Conservation (phyloP, 352 stramenopile genomes). For the Pythium oligandrum region DNA sequence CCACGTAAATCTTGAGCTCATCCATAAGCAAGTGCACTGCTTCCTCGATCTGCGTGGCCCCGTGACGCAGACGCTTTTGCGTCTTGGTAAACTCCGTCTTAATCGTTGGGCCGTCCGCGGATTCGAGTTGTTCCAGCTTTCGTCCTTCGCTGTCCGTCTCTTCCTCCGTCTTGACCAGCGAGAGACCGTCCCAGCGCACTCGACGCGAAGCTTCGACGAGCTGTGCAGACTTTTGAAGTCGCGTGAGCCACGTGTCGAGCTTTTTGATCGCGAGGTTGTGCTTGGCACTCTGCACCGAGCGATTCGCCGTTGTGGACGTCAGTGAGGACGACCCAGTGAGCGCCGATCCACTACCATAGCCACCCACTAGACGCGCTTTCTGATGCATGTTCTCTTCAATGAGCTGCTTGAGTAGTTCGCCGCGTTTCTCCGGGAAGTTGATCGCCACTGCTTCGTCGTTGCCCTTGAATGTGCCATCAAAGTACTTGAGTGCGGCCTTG, state of each 20-base stretch:
- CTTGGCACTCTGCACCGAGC: slow-evolving; percentile 62
- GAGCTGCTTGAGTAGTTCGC: slow-evolving; percentile 52
- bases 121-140: slow-evolving; percentile 35
- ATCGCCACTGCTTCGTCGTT: slow-evolving; percentile 48
- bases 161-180: slow-evolving; percentile 21
- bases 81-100: slow-evolving; percentile 73
- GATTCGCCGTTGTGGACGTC: slow-evolving; percentile 8
- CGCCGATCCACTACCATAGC: not conserved
- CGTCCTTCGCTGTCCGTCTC: not conserved
- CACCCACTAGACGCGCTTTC: slow-evolving; percentile 21
- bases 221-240: slow-evolving; percentile 68
- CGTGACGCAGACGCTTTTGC: slow-evolving; percentile 63
- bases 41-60: slow-evolving; percentile 46
- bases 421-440: slow-evolving; percentile 71
- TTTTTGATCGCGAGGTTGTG: slow-evolving; percentile 77
- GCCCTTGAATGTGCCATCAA: slow-evolving; percentile 41
- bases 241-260: slow-evolving; percentile 67
- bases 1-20: slow-evolving; percentile 65
- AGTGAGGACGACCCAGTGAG: not conserved
- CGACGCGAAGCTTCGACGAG: slow-evolving; percentile 72
- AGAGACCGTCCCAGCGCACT: slow-evolving; percentile 54
- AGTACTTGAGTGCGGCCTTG: slow-evolving; percentile 72
- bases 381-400: slow-evolving; percentile 62
- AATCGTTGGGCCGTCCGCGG: slow-evolving; percentile 46
- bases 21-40: slow-evolving; percentile 59